Conservation (phyloP, 345 rosid species). For the Tarenaya hassleriana region DNA sequence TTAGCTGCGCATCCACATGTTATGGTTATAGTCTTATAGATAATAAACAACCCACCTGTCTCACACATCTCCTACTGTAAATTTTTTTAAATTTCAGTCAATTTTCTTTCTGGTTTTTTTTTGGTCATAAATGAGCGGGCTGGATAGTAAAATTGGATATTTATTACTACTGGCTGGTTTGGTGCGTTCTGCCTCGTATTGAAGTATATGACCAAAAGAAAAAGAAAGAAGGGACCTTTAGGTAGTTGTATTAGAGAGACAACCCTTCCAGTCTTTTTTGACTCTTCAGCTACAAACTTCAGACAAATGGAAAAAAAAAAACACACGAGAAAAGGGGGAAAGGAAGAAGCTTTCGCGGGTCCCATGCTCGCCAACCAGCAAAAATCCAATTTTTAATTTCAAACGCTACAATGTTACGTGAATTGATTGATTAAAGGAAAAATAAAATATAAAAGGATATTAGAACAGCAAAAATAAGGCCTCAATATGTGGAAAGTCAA, state of each 20-base stretch:
- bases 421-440: conserved; percentile 13
- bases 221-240: conserved; percentile 20
- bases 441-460: conserved; percentile 2
- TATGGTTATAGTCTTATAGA: no score
- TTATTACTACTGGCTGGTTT: conserved; percentile 21
- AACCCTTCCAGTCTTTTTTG: neutral
- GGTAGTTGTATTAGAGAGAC: conserved; percentile 15
- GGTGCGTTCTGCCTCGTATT: neutral
- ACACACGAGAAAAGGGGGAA: conserved; percentile 18
- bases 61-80: no score
- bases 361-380: conserved; percentile 21
- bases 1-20: no score
- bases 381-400: conserved; percentile 8
- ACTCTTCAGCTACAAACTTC: no score
- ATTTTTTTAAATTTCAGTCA: no score
- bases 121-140: conserved; percentile 30
- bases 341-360: conserved; percentile 18
- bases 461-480: conserved; percentile 29
- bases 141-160: conserved; percentile 25
- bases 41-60: no score
- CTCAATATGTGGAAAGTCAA: conserved; percentile 21
- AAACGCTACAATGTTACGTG: conserved; percentile 18
- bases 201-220: conserved; percentile 2
- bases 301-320: conserved; percentile 12
- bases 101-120: no score